Evolutionary conservation across 2,329 filamentous ascomycete species (phyloP), one percentile per base, ranked within the genome.

Genomic region (Trematosphaeria pertusa): DNA sequence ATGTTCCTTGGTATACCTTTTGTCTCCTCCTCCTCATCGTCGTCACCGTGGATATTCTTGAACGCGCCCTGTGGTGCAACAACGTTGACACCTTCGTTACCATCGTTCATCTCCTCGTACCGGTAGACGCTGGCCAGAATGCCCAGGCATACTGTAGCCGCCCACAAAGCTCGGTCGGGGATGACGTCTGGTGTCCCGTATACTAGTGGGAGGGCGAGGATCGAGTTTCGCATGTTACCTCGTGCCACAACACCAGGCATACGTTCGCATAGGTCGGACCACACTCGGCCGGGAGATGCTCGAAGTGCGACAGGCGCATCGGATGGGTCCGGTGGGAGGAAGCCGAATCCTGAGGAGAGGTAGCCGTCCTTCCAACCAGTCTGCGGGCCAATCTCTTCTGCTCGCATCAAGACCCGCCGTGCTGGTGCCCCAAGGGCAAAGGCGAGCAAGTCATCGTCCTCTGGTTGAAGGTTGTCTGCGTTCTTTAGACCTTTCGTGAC

Each of bases 361-460:
- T 78, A 81, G 4, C 78, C 78, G 48, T 82, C 80, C 43, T 77
- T 72, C 78, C 78, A 82, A 17, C 80, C 79, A 0, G 76, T 80
- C 26, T 66, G 62, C 0, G 74, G 69, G 0, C 79, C 79, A 12
- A 82, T 76, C 20, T 79, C 74, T 52, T 81, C 78, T 5, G 79
- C 79, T 34, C 79, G 65, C 20, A 78, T 62, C 43, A 82, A 76
- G 1, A 82, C 79, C 48, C 81, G 78, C 8, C 79, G 73, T 15
- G 78, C 79, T 1, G 80, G 79, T 0, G 79, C 79, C 1, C 80
- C 79, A 3, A 82, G 70, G 0, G 79, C 79, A 3, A 78, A 70
- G 5, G 79, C 79, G 1, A 81, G 68, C 2, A 81, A 61, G 38
- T 80, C 77, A n/a, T 76, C 72, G 47, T 81, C 78, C 37, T 65